phyloP scores from a whole-genome alignment of 768 basidiomycete species.

The Clitopilus hobsonii region DNA sequence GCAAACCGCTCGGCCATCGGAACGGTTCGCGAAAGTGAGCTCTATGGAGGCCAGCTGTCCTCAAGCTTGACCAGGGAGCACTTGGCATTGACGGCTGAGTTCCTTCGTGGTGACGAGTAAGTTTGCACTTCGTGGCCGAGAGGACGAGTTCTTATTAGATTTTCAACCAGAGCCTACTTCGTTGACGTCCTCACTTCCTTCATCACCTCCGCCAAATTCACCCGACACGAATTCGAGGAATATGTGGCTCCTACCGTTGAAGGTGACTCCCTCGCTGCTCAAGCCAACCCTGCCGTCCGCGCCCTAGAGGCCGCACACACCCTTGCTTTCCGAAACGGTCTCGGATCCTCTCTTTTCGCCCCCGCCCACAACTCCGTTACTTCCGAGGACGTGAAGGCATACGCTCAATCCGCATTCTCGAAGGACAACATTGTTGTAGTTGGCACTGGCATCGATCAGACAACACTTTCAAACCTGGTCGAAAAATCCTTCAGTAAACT shows the following conservation, averaged over 20 bases:
- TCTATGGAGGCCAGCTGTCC: slow-evolving; percentile 90
- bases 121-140: slow-evolving; percentile 28
- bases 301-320: slow-evolving; percentile 87
- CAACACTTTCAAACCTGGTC: slow-evolving; percentile 66
- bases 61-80: slow-evolving; percentile 84
- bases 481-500: slow-evolving; percentile 55
- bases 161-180: slow-evolving; percentile 68
- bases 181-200: slow-evolving; percentile 84
- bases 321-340: slow-evolving; percentile 91
- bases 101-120: slow-evolving; percentile 93
- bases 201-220: slow-evolving; percentile 77
- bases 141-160: background rate
- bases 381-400: slow-evolving; percentile 67
- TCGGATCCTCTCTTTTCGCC: slow-evolving; percentile 88
- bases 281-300: slow-evolving; percentile 53
- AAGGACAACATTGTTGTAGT: slow-evolving; percentile 81
- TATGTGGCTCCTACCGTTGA: slow-evolving; percentile 67
- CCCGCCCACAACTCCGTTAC: slow-evolving; percentile 61
- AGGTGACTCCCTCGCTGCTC: slow-evolving; percentile 62
- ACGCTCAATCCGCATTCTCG: slow-evolving; percentile 68
- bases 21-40: slow-evolving; percentile 87
- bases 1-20: slow-evolving; percentile 82
- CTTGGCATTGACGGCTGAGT: slow-evolving; percentile 91
- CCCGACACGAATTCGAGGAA: slow-evolving; percentile 73
- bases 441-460: slow-evolving; percentile 80